Base-by-base conservation (phyloP, 2,329 filamentous ascomycete species). In the Hymenoscyphus repandus region DNA sequence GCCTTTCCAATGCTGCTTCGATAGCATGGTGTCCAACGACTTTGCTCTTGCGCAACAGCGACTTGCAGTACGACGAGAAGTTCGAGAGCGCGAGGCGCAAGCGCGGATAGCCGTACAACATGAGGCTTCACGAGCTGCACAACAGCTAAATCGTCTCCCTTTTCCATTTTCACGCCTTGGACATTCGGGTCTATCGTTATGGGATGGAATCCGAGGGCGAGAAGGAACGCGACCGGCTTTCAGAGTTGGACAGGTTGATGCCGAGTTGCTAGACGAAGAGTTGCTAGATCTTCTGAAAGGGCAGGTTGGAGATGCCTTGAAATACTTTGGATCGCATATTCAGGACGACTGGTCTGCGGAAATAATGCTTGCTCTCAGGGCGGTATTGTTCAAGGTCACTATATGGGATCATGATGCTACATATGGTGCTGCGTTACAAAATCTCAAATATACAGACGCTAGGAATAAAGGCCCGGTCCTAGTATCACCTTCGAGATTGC, bases 391-490 rank as follows among this genome's bases (percentile, higher is more conserved):
- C 76, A 99, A 99, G 70, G 79, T 99, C 55, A 90, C 88, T 13
- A 85, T 99, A 52, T 99, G 93, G 93, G 91, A 97, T 68, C 89
- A 96, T 68, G 85, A 96, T 68, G 89, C 93, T 36, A 95, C 88
- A 5, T 97, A 99, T 69, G 93, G 93, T 53, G 93, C 93, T 10
- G 85, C 89, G 33, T 74, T 99, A 45, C 93, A 99, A 69, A 95
- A 95, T 56, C 77, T 99, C 27, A 85, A 85, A 65, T 97, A 92
- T 65, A 87, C 88, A 10, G 92, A 97, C 66, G 91, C 90, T 44
- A 79, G 92, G 55, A 77, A 75, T 47, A 70, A 70, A 42, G 81
- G 81, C 9, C 72, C 81, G 0, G 79, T 85, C 22, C 71, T 87
- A 46, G 78, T 81, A 11, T 72, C 86, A 13, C 91, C 92, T 0